Percentiles rank a stretch among this genome's conserved stretches.
These are phyloP conservation scores for Backusella tarrabulga DNA, from an alignment of 192 early-diverging fungal genomes.

Conservation along the genomic window DNA sequence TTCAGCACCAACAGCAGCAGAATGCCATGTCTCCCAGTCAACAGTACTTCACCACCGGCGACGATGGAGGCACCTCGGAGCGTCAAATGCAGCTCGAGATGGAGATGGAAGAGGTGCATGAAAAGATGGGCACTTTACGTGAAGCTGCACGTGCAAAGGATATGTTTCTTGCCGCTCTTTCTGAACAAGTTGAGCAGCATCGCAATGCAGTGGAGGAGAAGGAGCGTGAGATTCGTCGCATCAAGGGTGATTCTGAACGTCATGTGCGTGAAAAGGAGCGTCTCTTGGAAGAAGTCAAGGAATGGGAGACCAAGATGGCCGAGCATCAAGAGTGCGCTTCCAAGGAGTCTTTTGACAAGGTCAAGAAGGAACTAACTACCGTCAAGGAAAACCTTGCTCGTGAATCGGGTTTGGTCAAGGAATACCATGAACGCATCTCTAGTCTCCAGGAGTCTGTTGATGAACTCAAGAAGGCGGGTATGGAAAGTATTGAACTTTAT, in stretches of 20 bases:
- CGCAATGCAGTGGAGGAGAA: constrained; percentile 38
- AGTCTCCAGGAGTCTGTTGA: constrained; percentile 31
- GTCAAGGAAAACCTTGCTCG: constrained; percentile 22
- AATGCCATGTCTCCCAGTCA: neutral
- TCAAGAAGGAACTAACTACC: constrained; percentile 20
- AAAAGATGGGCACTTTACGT: constrained; percentile 34
- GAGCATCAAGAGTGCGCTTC: constrained; percentile 21
- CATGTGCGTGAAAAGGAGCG: constrained; percentile 33
- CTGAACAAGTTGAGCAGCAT: constrained; percentile 35
- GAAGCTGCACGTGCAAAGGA: constrained; percentile 42
- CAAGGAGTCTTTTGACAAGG: constrained; percentile 26
- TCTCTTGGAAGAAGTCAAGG: constrained; percentile 20
- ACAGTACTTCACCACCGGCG: neutral
- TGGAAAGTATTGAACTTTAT: constrained; percentile 47
- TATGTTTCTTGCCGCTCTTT: constrained; percentile 35
- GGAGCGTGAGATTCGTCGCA: constrained; percentile 35
- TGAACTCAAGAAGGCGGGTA: constrained; percentile 42
- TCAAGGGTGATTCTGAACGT: constrained; percentile 27
- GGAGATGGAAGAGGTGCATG: constrained; percentile 41
- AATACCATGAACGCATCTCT: constrained; percentile 14
- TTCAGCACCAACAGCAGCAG: neutral
- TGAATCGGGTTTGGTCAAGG: constrained; percentile 16
- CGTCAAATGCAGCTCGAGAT: constrained; percentile 27
- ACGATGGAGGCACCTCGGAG: neutral
- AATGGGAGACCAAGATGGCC: constrained; percentile 17